Evolutionary conservation across 139 green algal species (phyloP).

Genomic region (Pseudopediastrum boryanum): DNA sequence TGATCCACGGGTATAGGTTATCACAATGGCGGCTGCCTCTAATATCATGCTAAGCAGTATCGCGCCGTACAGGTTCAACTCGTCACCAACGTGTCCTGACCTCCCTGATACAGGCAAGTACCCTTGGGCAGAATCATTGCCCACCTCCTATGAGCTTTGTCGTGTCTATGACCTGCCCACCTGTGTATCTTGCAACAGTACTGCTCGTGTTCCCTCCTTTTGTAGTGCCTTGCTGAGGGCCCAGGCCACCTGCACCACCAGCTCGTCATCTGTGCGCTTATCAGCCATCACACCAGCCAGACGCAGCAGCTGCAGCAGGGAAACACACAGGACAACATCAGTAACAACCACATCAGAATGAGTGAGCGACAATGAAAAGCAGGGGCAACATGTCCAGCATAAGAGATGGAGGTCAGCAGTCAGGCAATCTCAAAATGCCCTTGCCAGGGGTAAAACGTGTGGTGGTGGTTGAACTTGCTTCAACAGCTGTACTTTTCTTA

Average conservation of each 20-base stretch:
- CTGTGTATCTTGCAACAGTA: constrained; percentile 63
- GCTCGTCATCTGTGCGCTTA: constrained; percentile 86
- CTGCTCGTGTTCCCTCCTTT: constrained; percentile 52
- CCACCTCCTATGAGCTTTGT: no score
- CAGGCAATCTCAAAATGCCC: neutral
- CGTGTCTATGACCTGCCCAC: constrained; percentile 26
- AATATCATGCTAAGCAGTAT: no score
- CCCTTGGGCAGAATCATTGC: no score
- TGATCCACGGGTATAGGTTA: no score
- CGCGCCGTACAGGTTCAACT: no score
- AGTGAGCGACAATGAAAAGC: no score
- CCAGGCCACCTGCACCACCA: constrained; percentile 80
- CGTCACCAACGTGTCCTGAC: no score
- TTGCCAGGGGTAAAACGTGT: no score
- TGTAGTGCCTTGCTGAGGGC: constrained; percentile 72
- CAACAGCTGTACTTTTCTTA: neutral
- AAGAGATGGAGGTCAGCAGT: neutral
- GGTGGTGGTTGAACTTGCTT: neutral
- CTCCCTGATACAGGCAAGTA: no score
- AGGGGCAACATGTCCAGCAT: neutral
- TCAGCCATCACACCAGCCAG: constrained; percentile 55
- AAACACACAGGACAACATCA: neutral
- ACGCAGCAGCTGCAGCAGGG: constrained; percentile 14
- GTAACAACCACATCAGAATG: neutral
- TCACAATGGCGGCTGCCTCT: no score